A percentile compares a stretch with the other conserved stretches of the same genome.
Conservation (phyloP, 768 basidiomycete genomes). For the Fistulinella prunicolor region DNA sequence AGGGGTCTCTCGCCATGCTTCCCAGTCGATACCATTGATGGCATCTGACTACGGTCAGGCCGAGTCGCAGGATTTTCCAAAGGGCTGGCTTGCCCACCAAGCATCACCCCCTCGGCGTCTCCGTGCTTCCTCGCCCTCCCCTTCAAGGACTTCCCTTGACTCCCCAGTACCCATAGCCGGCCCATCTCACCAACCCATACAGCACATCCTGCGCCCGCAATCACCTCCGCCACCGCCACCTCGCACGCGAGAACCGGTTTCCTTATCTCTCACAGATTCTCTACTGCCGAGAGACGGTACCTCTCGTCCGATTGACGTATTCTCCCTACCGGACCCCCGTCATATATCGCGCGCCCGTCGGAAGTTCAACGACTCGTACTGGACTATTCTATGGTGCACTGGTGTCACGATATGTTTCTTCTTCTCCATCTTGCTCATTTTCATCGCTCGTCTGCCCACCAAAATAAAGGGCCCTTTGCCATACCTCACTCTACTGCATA, state of each 20-base stretch:
- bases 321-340: conserved; percentile 75
- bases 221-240: conserved; percentile 38
- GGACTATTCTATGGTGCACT: conserved; percentile 66
- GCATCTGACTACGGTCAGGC: conserved; percentile 32
- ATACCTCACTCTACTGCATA: conserved; percentile 72
- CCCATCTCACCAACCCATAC: conserved; percentile 27
- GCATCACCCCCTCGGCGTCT: conserved; percentile 53
- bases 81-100: conserved; percentile 73
- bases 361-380: conserved; percentile 71
- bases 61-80: conserved; percentile 42
- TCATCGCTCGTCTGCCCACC: conserved; percentile 48
- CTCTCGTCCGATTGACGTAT: conserved; percentile 62
- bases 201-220: conserved; percentile 36
- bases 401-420: conserved; percentile 59
- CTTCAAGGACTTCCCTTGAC: conserved; percentile 31
- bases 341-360: conserved; percentile 59
- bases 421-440: conserved; percentile 62
- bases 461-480: conserved; percentile 36
- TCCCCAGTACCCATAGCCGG: conserved; percentile 34
- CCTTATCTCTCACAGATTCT: conserved; percentile 76
- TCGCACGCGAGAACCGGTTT: conserved; percentile 44
- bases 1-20: conserved; percentile 35
- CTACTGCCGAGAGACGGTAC: conserved; percentile 72
- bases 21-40: conserved; percentile 38
- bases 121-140: conserved; percentile 43